Evolutionary conservation across 257 asterid genomes (phyloP).

Genomic region (Ilex asprella): DNA sequence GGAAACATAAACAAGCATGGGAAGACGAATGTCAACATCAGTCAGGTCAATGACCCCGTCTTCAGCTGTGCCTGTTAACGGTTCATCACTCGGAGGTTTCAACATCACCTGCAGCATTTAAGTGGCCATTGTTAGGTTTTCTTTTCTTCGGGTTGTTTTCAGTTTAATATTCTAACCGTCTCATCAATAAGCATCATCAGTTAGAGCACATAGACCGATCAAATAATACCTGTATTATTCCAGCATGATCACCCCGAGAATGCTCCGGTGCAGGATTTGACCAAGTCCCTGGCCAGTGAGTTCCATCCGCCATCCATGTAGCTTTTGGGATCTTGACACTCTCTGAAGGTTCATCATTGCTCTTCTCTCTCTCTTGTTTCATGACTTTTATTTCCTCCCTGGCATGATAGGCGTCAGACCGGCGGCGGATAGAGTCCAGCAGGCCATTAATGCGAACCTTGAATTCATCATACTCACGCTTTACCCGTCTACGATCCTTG

Average conservation of each 20-base stretch:
- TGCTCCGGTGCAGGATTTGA: constrained; percentile 52
- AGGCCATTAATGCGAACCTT: constrained; percentile 82
- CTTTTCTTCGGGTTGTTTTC: no score
- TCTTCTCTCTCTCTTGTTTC: constrained; percentile 62
- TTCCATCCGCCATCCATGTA: constrained; percentile 96
- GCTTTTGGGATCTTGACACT: constrained; percentile 71
- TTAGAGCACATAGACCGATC: background rate
- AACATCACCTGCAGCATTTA: constrained; percentile 65
- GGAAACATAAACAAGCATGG: constrained; percentile 77
- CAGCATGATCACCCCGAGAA: constrained; percentile 85
- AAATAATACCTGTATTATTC: constrained; percentile 68
- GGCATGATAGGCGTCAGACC: constrained; percentile 84
- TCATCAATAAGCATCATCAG: background rate
- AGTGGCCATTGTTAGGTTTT: background rate
- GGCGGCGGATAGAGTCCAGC: constrained; percentile 81
- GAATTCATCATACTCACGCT: constrained; percentile 87
- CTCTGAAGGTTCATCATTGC: constrained; percentile 42
- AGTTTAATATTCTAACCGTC: no score
- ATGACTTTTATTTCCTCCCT: constrained; percentile 76
- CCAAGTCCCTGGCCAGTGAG: constrained; percentile 96
- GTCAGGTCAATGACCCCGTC: constrained; percentile 52
- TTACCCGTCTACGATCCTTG: constrained; percentile 77
- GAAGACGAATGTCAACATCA: constrained; percentile 81
- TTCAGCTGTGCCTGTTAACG: constrained; percentile 39
- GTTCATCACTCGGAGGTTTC: constrained; percentile 84